Evolutionary conservation across 1,284 basidiomycete species (phyloP), one percentile per base, ranked within the genome.

Genomic region (Marasmius tenuissimus): DNA sequence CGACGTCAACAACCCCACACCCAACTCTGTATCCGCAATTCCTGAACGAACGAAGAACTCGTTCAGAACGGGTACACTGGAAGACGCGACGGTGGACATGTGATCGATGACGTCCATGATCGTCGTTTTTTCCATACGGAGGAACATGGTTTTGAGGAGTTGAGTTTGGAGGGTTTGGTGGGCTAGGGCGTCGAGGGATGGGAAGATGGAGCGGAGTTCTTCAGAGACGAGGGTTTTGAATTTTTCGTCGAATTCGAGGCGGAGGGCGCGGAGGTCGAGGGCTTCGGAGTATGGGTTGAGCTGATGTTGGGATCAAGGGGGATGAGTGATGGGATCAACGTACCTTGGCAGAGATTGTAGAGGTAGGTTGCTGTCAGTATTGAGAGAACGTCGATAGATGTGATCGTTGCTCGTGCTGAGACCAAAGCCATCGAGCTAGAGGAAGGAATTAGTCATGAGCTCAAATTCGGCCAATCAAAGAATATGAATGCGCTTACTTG

Each of bases 401-500:
- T 79, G 67, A 82, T 73, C 4, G 84, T 85, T 40, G 81, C 80
- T 47, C 84, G 77, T 1, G 80, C 84, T 12, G 81, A 83, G 49
- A 85, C 79, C 59, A 85, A 71, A 0, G 83, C 84, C 22, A 85
- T 71, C 7, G 82, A 84, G 71, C 81, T 83, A 62, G 62, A 60
- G 48, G 61, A 56, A 48, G 16, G 27, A 27, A 27, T 2, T 4
- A 27, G 27, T 27, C 27, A 4, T 27, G 27, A 51, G 40, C 58
- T 62, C 47, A 1, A 7, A 48, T 14, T 20, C 12, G n/a, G 10
- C 14, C 14, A 42, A 11, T n/a, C 16, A 16, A 20, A 27, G 37
- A 11, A 16, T 12, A 52, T 12, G 40, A 8, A 52, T 60, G 48
- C 42, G 70, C 78, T 65, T 60, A 80, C 79, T 83, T 84, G 67